Base-by-base conservation (phyloP, 345 rosid species). In the Bretschneidera sinensis region DNA sequence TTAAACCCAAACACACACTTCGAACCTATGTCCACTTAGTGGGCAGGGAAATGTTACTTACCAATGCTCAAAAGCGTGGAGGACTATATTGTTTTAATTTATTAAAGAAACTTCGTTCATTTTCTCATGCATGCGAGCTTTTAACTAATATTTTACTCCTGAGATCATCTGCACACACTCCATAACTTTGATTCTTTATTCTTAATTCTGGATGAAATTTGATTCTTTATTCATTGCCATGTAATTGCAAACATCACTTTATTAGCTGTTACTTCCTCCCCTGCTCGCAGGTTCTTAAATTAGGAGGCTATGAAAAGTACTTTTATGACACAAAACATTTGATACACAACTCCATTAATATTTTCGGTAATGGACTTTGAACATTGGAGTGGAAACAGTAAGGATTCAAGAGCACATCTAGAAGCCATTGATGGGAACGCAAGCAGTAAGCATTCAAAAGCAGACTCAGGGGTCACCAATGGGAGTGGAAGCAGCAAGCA, bases 341-440 rank as follows among this genome's bases (percentile, higher is more conserved):
- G 9, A 31, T 39, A 35, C 47, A 21, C 17, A 43, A 61, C 22
- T 43, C 53, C 16, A n/a, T 63, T 55, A 45, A 31, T 66, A 24
- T 58, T 51, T 61, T 55, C 64, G 71, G 88, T 61, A 62, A 84
- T 80, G 95, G 81, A 66, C 62, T 34, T 70, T 19, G 59, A 35
- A 59, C 48, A 69, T 63, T 71, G 60, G 43, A 57, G 54, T 59
- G 72, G 52, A 49, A 57, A 21, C 48, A 61, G 68, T 49, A 17
- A 63, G 21, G 61, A 57, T 35, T 59, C 69, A 17, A 47, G 34
- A 45, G 35, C 21, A n/a, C 16, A 52, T 56, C 28, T 23, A 3
- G 60, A 28, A 57, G 18, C 31, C 5, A 55, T 1, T 25, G 57
- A 33, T 0, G 39, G 55, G 43, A 66, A 34, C 54, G 69, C 61